These are phyloP conservation scores for Pichia membranifaciens DNA, from an alignment of 805 yeast species.

Conservation along the genomic window DNA sequence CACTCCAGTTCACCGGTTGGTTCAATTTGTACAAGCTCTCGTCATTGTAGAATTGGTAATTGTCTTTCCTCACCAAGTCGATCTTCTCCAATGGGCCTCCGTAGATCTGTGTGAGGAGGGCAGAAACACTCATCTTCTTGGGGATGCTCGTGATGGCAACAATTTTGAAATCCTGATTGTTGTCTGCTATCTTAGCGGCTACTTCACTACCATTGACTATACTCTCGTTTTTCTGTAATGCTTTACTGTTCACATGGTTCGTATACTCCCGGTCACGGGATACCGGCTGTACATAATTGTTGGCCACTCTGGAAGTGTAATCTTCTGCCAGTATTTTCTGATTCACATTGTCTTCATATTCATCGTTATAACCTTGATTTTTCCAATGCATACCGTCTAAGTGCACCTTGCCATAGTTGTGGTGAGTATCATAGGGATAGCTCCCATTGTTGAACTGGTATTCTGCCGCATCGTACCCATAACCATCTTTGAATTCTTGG, in stretches of 20 bases:
- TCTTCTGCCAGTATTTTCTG: background rate
- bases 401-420: background rate
- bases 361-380: constrained; percentile 2
- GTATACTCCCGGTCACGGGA: background rate
- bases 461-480: background rate
- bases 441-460: background rate
- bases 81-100: constrained; percentile 69
- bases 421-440: background rate
- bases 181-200: background rate
- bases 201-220: constrained; percentile 8
- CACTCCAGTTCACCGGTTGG: constrained; percentile 23
- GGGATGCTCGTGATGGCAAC: constrained; percentile 22
- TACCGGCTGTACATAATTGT: background rate
- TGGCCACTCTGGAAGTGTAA: background rate
- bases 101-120: constrained; percentile 47
- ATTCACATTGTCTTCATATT: constrained; percentile 5
- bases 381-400: background rate
- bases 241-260: constrained; percentile 1
- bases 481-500: background rate
- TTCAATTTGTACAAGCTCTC: constrained; percentile 1
- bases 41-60: constrained; percentile 10
- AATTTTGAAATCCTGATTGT: constrained; percentile 15
- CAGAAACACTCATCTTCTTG: constrained; percentile 38
- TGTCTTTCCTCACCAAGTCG: constrained; percentile 23
- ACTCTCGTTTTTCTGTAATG: background rate